Percentiles rank a stretch among this genome's conserved stretches.
Evolutionary conservation across 495 filamentous ascomycete genomes (phyloP).

Genomic region (Neurospora tetrasperma): DNA sequence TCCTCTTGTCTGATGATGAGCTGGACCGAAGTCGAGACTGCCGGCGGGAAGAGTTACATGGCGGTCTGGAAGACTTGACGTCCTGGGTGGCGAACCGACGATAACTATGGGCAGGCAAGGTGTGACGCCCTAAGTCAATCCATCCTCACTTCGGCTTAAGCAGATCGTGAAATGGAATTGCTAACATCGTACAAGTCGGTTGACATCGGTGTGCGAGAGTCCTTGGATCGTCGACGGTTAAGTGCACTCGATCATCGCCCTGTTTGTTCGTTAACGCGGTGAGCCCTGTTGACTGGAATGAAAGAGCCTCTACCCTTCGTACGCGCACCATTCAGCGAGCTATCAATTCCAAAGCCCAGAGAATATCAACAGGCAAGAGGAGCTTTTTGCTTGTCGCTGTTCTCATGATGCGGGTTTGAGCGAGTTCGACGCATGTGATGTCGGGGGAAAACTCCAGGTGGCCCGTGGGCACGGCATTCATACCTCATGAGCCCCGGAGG

Average conservation of each 20-base stretch:
- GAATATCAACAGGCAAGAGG: not conserved
- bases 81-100: not conserved
- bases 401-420: not conserved
- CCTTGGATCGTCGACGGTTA: not conserved
- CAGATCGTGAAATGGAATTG: not conserved
- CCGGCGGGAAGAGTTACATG: not conserved
- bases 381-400: not conserved
- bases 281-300: not conserved
- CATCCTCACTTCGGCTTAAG: not conserved
- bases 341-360: not conserved
- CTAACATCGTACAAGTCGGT: not conserved
- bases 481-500: not conserved
- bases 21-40: not conserved
- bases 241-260: not conserved
- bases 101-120: not conserved
- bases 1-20: not conserved
- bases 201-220: not conserved
- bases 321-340: not conserved
- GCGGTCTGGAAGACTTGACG: not conserved
- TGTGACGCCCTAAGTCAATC: not conserved
- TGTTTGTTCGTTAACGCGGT: not conserved
- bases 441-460: not conserved
- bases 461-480: not conserved
- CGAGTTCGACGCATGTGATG: not conserved
- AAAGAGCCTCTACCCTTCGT: not conserved